phyloP scores from a whole-genome alignment of 1,284 basidiomycete genomes.

The Rhodotorula mucilaginosa region DNA sequence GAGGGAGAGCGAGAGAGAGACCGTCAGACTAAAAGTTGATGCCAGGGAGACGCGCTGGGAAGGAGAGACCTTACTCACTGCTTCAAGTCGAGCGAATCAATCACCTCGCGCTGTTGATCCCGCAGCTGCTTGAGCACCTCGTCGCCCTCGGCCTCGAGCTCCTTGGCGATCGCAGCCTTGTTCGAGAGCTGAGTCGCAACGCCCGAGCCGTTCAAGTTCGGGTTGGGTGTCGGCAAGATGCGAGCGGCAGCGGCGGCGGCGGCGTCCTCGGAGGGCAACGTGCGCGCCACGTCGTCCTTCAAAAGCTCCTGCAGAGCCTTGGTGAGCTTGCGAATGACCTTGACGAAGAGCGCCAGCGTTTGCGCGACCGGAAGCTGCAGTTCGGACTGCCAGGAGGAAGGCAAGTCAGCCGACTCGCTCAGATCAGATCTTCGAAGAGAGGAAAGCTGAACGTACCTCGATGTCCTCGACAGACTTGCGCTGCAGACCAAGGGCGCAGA shows the following conservation, averaged over 20 bases:
- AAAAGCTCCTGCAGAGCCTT: conserved; percentile 77
- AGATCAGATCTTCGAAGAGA: neutral
- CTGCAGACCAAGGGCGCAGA: conserved; percentile 86
- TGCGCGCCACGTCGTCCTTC: conserved; percentile 63
- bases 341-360: conserved; percentile 84
- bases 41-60: neutral
- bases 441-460: conserved; percentile 57
- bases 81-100: conserved; percentile 76
- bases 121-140: conserved; percentile 50
- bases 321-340: conserved; percentile 81
- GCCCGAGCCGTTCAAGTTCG: conserved; percentile 5
- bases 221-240: conserved; percentile 4
- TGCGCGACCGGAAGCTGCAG: conserved; percentile 82
- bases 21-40: neutral
- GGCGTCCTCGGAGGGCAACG: conserved; percentile 39
- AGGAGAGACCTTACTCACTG: conserved; percentile 60
- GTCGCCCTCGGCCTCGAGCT: conserved; percentile 68
- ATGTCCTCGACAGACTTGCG: conserved; percentile 86
- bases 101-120: conserved; percentile 69
- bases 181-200: conserved; percentile 15
- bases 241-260: conserved; percentile 11
- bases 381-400: conserved; percentile 58
- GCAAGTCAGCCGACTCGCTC: conserved; percentile 10
- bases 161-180: conserved; percentile 53
- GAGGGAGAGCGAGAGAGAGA: too few species aligned